Conservation (phyloP, 2,329 filamentous ascomycete genomes). For the Cercospora janseana region DNA sequence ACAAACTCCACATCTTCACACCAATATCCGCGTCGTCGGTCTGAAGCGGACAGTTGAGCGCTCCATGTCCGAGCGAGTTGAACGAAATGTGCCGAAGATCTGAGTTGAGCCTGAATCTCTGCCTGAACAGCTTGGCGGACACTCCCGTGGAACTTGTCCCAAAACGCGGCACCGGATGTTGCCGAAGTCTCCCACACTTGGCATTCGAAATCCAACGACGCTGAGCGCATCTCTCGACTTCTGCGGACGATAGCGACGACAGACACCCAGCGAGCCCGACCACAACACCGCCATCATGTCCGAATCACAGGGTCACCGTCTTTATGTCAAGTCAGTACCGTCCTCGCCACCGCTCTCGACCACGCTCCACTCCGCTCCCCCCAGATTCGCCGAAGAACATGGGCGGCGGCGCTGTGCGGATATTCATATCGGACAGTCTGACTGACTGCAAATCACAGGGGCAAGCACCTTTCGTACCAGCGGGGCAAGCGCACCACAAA, state of each 20-base stretch:
- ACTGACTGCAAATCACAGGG: conserved; percentile 45
- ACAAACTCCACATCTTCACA: no score
- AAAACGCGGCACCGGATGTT: background rate
- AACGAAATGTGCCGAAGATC: background rate
- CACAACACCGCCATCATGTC: conserved; percentile 30
- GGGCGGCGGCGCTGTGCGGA: conserved; percentile 1
- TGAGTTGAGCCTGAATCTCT: background rate
- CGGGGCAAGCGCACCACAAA: conserved; percentile 89
- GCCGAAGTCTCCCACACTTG: conserved; percentile 9
- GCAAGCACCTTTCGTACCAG: conserved; percentile 97
- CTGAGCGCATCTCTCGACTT: conserved; percentile 7
- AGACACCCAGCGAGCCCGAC: conserved; percentile 20
- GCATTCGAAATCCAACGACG: conserved; percentile 2
- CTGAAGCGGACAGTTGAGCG: background rate
- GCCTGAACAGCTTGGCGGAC: background rate
- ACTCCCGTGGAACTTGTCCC: background rate
- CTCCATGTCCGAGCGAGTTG: no score
- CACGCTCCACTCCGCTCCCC: background rate
- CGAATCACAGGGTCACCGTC: conserved; percentile 34
- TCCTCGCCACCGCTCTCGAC: conserved; percentile 10
- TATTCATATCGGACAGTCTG: conserved; percentile 1
- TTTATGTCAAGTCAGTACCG: conserved; percentile 37
- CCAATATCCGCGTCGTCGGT: background rate
- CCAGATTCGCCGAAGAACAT: conserved; percentile 1
- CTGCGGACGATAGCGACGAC: conserved; percentile 14